A percentile compares a stretch with the other conserved stretches of the same genome.
These are phyloP conservation scores for Entelexis sorbosivorans DNA, from an alignment of 1,139 yeast genomes.

Conservation along the genomic window DNA sequence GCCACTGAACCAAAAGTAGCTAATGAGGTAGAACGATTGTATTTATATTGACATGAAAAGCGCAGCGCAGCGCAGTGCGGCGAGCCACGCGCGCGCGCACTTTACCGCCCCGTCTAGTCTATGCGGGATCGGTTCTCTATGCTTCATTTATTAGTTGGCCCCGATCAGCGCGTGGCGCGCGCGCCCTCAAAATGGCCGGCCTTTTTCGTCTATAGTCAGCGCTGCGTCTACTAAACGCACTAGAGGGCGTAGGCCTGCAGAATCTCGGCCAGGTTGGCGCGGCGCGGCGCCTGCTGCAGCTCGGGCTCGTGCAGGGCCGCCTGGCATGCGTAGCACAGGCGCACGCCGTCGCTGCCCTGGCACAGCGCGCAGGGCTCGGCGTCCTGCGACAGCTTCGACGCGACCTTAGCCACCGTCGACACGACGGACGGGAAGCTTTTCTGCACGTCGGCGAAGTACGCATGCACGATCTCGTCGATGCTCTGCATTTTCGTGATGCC, in stretches of 20 bases:
- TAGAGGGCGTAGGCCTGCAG: not conserved
- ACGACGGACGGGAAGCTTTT: conserved; percentile 82
- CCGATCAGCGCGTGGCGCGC: too few relatives aligned
- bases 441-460: conserved; percentile 65
- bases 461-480: conserved; percentile 63
- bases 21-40: not conserved
- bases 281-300: not conserved
- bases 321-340: conserved; percentile 23
- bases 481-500: conserved; percentile 54
- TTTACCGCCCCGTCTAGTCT: too few relatives aligned
- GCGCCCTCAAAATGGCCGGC: too few relatives aligned
- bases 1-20: not conserved
- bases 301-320: conserved; percentile 6
- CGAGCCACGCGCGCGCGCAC: too few relatives aligned
- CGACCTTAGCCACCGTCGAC: conserved; percentile 86
- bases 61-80: too few relatives aligned
- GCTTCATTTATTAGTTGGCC: too few relatives aligned
- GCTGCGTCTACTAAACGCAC: not conserved
- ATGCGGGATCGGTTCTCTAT: too few relatives aligned
- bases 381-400: conserved; percentile 53
- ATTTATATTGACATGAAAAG: too few relatives aligned
- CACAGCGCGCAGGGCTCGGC: conserved; percentile 28
- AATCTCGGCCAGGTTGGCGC: not conserved
- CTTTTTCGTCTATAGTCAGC: too few relatives aligned
- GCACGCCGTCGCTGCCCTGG: conserved; percentile 14